Percentiles rank a stretch among this genome's conserved stretches.
These are phyloP conservation scores for Globisporangium mamillatum DNA, from an alignment of 352 stramenopile genomes.

Conservation along the genomic window DNA sequence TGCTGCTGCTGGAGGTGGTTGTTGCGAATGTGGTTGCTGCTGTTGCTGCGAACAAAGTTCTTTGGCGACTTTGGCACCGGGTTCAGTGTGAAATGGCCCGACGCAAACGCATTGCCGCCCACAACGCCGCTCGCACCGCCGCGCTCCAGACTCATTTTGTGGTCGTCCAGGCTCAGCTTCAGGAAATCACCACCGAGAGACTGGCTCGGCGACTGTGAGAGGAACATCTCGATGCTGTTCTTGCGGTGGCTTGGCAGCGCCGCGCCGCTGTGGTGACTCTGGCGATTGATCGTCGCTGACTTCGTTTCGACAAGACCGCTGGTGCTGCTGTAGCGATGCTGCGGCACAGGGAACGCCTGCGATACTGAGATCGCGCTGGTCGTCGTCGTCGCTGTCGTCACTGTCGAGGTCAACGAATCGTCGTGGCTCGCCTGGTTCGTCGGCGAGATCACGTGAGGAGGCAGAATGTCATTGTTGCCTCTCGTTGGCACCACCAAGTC, in stretches of 20 bases:
- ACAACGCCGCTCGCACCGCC: conserved; percentile 12
- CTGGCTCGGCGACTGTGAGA: conserved; percentile 80
- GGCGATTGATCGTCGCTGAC: not conserved
- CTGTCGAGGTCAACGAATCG: not conserved
- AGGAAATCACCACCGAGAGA: conserved; percentile 75
- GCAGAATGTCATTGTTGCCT: conserved; percentile 31
- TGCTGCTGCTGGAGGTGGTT: conserved; percentile 20
- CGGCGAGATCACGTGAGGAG: conserved; percentile 29
- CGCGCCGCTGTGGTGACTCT: not conserved
- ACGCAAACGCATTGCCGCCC: conserved; percentile 28
- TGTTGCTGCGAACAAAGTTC: conserved; percentile 28
- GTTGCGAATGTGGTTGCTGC: conserved; percentile 12
- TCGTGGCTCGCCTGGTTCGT: conserved; percentile 48
- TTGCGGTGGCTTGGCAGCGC: conserved; percentile 55
- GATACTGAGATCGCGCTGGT: conserved; percentile 10
- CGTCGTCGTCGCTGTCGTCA: not conserved
- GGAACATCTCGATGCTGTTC: conserved; percentile 88
- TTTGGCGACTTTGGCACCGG: conserved; percentile 38
- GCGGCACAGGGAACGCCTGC: conserved; percentile 10
- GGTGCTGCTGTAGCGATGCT: conserved; percentile 1
- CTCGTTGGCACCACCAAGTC: conserved; percentile 15
- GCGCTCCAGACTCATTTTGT: conserved; percentile 36
- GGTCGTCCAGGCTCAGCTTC: conserved; percentile 70
- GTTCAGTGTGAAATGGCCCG: conserved; percentile 53
- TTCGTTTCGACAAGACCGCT: conserved; percentile 1